phyloP scores from a whole-genome alignment of 345 rosid genomes.

The Lagerstroemia speciosa region DNA sequence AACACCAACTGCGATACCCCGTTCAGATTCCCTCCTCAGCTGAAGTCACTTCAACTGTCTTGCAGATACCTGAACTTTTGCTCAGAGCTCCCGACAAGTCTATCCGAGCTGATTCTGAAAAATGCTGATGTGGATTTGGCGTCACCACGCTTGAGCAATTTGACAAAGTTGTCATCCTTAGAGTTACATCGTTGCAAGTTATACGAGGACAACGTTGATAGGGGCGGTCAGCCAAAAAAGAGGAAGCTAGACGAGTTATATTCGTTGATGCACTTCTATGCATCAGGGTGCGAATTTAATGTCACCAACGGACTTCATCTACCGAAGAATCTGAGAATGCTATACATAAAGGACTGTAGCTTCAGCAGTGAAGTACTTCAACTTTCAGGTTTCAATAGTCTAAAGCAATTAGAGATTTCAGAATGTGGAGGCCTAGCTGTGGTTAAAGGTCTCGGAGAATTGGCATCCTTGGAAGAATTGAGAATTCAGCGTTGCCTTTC shows the following conservation, averaged over 20 bases:
- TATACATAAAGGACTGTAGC: background rate
- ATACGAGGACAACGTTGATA: no score
- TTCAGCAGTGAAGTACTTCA: accelerated
- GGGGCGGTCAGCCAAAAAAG: background rate
- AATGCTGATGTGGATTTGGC: background rate
- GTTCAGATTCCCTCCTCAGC: background rate
- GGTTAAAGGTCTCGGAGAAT: background rate
- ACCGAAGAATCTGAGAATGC: background rate
- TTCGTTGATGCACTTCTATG: background rate
- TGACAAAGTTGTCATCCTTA: background rate
- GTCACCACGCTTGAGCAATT: no score
- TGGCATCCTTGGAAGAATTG: background rate
- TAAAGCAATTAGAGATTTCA: background rate
- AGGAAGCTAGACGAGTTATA: background rate
- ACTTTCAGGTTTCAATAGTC: background rate
- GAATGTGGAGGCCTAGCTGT: background rate
- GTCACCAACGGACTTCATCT: background rate
- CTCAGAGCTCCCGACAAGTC: background rate
- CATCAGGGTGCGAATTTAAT: background rate
- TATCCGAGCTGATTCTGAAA: background rate
- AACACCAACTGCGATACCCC: background rate
- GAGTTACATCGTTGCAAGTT: background rate
- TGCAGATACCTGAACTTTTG: background rate
- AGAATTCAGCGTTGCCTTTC: background rate
- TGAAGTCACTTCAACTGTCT: background rate